These are phyloP conservation scores for Didymella glomerata DNA, from an alignment of 2,329 filamentous ascomycete genomes.

Conservation along the genomic window DNA sequence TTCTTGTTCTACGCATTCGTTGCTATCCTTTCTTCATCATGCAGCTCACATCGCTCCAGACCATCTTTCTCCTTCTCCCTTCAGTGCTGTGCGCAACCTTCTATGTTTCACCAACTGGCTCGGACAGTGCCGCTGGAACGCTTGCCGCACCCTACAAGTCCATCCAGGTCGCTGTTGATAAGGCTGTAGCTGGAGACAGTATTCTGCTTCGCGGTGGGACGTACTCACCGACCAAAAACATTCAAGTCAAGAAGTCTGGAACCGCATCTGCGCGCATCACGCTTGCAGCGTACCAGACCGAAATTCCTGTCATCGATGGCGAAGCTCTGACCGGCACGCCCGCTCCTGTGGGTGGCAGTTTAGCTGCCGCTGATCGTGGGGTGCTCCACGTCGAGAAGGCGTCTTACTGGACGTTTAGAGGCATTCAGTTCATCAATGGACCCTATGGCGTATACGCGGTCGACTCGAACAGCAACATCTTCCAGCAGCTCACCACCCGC, in stretches of 20 bases:
- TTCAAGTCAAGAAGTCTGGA: constrained; percentile 56
- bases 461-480: constrained; percentile 50
- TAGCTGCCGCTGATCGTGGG: constrained; percentile 56
- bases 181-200: constrained; percentile 57
- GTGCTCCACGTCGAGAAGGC: constrained; percentile 58
- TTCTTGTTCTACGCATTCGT: constrained; percentile 1
- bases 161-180: constrained; percentile 59
- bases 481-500: constrained; percentile 49
- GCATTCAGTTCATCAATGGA: constrained; percentile 51
- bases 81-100: constrained; percentile 44
- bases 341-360: constrained; percentile 50
- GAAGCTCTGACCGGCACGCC: constrained; percentile 55
- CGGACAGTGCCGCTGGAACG: constrained; percentile 51
- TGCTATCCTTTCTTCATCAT: constrained; percentile 7
- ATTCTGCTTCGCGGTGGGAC: constrained; percentile 58
- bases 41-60: constrained; percentile 24
- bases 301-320: constrained; percentile 59
- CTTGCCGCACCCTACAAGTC: constrained; percentile 55
- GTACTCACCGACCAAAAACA: constrained; percentile 58
- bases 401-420: constrained; percentile 59
- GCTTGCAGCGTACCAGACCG: constrained; percentile 54
- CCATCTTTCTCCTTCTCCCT: constrained; percentile 24
- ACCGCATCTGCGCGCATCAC: constrained; percentile 54
- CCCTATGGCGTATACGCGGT: constrained; percentile 52
- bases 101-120: constrained; percentile 58